Conservation (phyloP, 2,329 filamentous ascomycete genomes). For the Fusarium keratoplasticum region DNA sequence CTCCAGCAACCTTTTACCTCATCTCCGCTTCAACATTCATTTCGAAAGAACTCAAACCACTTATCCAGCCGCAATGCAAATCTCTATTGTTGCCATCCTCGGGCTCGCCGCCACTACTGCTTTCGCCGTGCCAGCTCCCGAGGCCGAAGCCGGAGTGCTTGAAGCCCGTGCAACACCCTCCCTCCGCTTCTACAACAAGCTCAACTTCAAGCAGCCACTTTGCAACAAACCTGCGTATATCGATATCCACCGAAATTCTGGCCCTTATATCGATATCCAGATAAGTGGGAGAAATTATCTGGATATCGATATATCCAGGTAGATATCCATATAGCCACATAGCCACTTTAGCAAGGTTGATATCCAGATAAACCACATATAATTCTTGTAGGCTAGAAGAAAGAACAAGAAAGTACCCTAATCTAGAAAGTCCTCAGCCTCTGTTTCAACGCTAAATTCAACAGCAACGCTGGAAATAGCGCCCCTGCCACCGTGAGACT, state of each 20-base stretch:
- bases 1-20: no score
- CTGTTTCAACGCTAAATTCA: not conserved
- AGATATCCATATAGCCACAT: not conserved
- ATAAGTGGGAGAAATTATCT: not conserved
- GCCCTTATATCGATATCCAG: not conserved
- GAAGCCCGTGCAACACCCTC: no score
- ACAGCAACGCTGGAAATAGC: not conserved
- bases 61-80: no score
- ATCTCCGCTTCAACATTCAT: no score
- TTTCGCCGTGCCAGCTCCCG: no score
- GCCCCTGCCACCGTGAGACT: not conserved
- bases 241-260: not conserved
- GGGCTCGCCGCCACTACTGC: no score
- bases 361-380: not conserved
- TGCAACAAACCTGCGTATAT: not conserved
- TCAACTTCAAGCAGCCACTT: no score
- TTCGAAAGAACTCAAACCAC: no score
- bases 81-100: no score
- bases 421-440: not conserved
- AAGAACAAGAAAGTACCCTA: not conserved
- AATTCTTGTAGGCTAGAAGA: not conserved
- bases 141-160: no score
- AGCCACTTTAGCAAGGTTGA: not conserved
- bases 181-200: no score
- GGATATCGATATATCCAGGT: not conserved